phyloP scores from a whole-genome alignment of 192 early-diverging fungal species.

The Pecoramyces ruminantium region DNA sequence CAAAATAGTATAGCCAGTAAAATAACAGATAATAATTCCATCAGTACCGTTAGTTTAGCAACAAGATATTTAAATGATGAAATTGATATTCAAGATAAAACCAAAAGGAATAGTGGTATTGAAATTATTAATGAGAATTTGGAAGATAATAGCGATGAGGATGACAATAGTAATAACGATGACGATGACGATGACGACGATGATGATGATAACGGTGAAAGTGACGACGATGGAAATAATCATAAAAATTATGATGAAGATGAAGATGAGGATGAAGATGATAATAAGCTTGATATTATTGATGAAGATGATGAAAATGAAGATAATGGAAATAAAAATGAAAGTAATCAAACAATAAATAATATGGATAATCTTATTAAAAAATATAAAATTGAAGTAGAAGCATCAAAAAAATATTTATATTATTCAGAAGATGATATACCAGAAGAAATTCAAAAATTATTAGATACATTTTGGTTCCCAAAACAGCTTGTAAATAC shows the following conservation, averaged over 20 bases:
- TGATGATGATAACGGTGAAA: too few relatives aligned
- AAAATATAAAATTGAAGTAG: background rate
- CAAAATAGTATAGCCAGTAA: too few relatives aligned
- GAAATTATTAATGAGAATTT: background rate
- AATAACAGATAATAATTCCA: background rate
- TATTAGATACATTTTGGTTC: background rate
- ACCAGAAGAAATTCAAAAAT: background rate
- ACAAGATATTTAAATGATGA: background rate
- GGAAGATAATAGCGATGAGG: background rate
- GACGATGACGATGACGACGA: too few relatives aligned
- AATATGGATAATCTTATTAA: background rate
- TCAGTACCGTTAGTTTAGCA: background rate
- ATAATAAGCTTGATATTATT: background rate
- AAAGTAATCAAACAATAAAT: background rate
- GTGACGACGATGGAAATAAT: too few relatives aligned
- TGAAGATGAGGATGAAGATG: background rate
- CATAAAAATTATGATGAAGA: background rate
- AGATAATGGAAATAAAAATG: background rate
- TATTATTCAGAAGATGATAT: background rate
- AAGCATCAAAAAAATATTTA: background rate
- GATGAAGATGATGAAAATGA: background rate
- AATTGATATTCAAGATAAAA: background rate
- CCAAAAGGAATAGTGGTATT: background rate
- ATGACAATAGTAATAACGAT: too few relatives aligned
- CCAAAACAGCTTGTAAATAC: background rate